Percentiles rank a stretch among this genome's conserved stretches.
phyloP scores from a whole-genome alignment of 768 basidiomycete species.

The Pholiota molesta region DNA sequence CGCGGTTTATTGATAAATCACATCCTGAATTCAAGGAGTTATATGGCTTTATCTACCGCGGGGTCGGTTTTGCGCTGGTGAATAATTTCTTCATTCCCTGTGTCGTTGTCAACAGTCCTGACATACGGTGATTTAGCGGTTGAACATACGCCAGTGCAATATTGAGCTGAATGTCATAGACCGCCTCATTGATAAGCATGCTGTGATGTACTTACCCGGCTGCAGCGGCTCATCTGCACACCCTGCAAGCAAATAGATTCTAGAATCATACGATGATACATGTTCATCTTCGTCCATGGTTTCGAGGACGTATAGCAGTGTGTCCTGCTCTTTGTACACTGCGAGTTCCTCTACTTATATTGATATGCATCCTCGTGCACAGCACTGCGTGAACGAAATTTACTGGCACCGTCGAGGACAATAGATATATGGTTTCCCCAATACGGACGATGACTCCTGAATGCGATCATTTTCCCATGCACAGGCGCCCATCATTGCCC shows the following conservation, averaged over 20 bases:
- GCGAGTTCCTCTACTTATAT: background rate
- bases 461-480: conserved; percentile 22
- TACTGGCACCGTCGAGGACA: background rate
- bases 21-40: conserved; percentile 59
- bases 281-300: background rate
- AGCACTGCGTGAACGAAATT: background rate
- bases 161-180: conserved; percentile 40
- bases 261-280: conserved; percentile 3
- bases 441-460: no score
- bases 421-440: background rate
- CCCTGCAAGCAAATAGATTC: conserved; percentile 5
- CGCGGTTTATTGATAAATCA: conserved; percentile 37
- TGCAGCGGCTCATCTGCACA: conserved; percentile 19
- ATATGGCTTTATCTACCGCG: conserved; percentile 46
- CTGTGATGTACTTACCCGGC: conserved; percentile 48
- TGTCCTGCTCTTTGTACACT: background rate
- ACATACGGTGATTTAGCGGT: conserved; percentile 36
- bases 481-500: conserved; percentile 19
- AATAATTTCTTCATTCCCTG: conserved; percentile 18
- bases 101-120: conserved; percentile 1
- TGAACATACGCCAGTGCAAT: conserved; percentile 38
- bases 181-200: conserved; percentile 44
- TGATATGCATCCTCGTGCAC: background rate
- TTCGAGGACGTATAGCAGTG: background rate
- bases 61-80: conserved; percentile 55